These are phyloP conservation scores for Pseudogymnoascus sp. DNA, from an alignment of 2,329 filamentous ascomycete genomes.

Conservation along the genomic window DNA sequence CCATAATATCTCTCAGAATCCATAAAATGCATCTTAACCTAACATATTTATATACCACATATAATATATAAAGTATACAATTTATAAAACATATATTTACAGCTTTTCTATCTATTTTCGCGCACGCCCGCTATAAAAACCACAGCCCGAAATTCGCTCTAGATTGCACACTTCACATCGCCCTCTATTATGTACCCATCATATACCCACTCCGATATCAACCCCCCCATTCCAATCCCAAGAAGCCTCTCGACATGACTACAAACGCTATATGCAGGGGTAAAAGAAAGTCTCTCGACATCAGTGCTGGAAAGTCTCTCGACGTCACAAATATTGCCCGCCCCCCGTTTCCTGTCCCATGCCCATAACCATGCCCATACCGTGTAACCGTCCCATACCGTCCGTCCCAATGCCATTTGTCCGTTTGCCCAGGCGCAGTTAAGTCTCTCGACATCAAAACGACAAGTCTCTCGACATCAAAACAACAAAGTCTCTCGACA, in stretches of 20 bases:
- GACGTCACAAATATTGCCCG: constrained; percentile 7
- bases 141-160: not conserved
- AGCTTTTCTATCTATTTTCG: not conserved
- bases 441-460: not conserved
- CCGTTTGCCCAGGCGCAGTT: not conserved
- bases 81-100: not conserved
- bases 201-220: not conserved
- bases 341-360: not conserved
- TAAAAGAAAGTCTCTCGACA: constrained; percentile 4
- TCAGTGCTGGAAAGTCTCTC: constrained; percentile 7
- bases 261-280: constrained; percentile 3
- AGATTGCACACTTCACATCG: not conserved
- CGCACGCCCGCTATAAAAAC: not conserved
- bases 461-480: constrained; percentile 8
- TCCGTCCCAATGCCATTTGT: not conserved
- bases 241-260: constrained; percentile 3
- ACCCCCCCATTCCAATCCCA: not conserved
- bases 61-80: too few species aligned
- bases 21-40: not conserved
- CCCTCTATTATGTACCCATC: not conserved
- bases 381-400: not conserved
- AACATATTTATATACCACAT: not conserved
- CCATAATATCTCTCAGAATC: not conserved
- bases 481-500: constrained; percentile 8
- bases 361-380: not conserved